Percentiles rank a stretch among this genome's conserved stretches.
Conservation (phyloP, 768 basidiomycete genomes). For the Trametes cinnabarina region DNA sequence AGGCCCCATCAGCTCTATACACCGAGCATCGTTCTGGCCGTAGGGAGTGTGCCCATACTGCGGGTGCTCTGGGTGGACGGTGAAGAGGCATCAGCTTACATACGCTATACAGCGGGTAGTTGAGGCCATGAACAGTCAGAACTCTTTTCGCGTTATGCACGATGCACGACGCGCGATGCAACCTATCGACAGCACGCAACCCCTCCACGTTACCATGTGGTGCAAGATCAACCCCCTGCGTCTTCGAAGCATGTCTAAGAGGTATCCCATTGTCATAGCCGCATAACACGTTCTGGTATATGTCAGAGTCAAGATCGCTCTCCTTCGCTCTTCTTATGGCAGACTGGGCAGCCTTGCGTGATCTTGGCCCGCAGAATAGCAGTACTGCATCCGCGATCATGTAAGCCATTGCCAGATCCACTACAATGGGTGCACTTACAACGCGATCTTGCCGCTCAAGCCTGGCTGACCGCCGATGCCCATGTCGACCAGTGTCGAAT, state of each 20-base stretch:
- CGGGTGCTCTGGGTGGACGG: conserved; percentile 12
- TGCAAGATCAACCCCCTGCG: too few relatives aligned
- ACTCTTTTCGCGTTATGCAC: too few relatives aligned
- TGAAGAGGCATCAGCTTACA: conserved; percentile 7
- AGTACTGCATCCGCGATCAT: conserved; percentile 43
- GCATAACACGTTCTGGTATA: not conserved
- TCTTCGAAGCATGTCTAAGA: too few relatives aligned
- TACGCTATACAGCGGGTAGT: conserved; percentile 1
- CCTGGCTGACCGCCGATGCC: conserved; percentile 40
- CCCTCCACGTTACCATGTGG: too few relatives aligned
- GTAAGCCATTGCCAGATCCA: not conserved
- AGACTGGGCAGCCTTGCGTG: conserved; percentile 74
- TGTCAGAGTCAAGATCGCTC: conserved; percentile 12
- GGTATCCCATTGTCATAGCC: not conserved
- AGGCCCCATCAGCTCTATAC: conserved; percentile 12
- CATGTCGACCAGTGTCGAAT: conserved; percentile 49
- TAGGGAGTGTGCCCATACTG: not conserved
- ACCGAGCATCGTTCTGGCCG: not conserved
- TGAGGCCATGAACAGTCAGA: not conserved
- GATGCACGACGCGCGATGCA: too few relatives aligned
- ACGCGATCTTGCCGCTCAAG: conserved; percentile 72
- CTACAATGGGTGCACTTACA: conserved; percentile 47
- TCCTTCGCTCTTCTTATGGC: conserved; percentile 61
- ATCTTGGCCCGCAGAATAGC: conserved; percentile 67
- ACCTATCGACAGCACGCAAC: too few relatives aligned